Base-by-base conservation (phyloP, 257 asterid species). In the Penstemon eatonii region DNA sequence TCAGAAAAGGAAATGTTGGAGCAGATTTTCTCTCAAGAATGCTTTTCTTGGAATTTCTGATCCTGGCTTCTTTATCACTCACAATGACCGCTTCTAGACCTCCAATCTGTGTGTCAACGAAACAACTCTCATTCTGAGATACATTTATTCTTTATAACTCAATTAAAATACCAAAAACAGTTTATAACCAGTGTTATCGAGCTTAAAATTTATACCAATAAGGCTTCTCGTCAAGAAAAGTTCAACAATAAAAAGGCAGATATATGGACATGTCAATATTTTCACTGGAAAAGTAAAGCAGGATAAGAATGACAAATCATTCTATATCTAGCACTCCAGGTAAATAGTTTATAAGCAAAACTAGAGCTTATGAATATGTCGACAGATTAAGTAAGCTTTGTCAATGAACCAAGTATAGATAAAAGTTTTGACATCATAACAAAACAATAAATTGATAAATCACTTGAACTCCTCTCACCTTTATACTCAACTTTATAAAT, bases 1-100 rank as follows among this genome's bases (percentile, higher is more conserved):
- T 80, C 73, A 87, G 78, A 73, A 90, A 90, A 63, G 89, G 88
- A 80, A 90, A 90, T 63, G 95, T 67, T 46, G 95, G 81, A 56
- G 86, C 75, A 61, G 83, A 70, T 80, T 78, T 86, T 78, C 96
- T 90, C 84, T 84, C 85, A 37, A 83, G 80, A 78, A 86, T 68
- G 76, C 79, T 82, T 80, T 87, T 87, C 82, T 69, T 83, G 79
- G 78, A 33, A 46, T 84, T 84, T 78, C 89, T 81, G 70, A 61
- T 68, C 69, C 75, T 81, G 68, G 90, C 96, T 74, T 84, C 86
- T 71, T 74, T 75, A 79, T 84, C 89, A 73, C 95, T 78, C 73
- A 84, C 69, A 37, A 72, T 78, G 46, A 84, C 86, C 56, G 74
- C 71, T 78, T 75, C 78, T 56, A 87, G 62, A 58, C 95, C 93